These are phyloP conservation scores for Claviceps humidiphila DNA, from an alignment of 2,329 filamentous ascomycete genomes.

Conservation along the genomic window DNA sequence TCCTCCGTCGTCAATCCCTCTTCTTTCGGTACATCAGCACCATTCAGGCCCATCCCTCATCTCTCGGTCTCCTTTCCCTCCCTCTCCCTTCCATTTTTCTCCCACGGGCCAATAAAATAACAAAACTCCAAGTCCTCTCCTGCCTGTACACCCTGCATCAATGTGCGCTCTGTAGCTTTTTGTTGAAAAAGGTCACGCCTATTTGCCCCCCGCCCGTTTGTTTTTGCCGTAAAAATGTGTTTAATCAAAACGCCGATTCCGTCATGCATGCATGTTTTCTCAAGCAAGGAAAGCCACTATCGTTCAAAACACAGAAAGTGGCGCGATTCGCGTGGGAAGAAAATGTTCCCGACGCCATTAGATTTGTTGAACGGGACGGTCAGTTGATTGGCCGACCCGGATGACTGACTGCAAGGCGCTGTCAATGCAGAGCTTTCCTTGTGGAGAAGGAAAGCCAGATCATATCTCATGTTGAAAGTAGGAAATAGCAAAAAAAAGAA, in stretches of 20 bases:
- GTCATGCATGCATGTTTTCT: slow-evolving; percentile 3
- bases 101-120: not conserved
- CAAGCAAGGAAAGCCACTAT: slow-evolving; percentile 7
- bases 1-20: too few relatives aligned
- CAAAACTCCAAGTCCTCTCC: not conserved
- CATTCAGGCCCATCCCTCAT: too few relatives aligned
- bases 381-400: slow-evolving; percentile 5
- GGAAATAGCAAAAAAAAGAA: not conserved
- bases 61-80: not conserved
- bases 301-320: slow-evolving; percentile 8
- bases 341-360: not conserved
- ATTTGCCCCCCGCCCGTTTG: slow-evolving; percentile 8
- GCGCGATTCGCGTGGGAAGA: not conserved
- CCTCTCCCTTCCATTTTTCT: not conserved
- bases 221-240: slow-evolving; percentile 3
- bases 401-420: slow-evolving; percentile 4
- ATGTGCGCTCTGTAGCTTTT: slow-evolving; percentile 19
- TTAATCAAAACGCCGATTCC: slow-evolving; percentile 5
- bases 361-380: not conserved
- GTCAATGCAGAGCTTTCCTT: slow-evolving; percentile 6
- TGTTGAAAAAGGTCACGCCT: slow-evolving; percentile 27
- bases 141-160: not conserved
- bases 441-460: slow-evolving; percentile 6
- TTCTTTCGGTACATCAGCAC: too few relatives aligned
- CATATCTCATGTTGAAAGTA: not conserved